These are phyloP conservation scores for Acacia confusa DNA, from an alignment of 306 rosid species.

Conservation along the genomic window DNA sequence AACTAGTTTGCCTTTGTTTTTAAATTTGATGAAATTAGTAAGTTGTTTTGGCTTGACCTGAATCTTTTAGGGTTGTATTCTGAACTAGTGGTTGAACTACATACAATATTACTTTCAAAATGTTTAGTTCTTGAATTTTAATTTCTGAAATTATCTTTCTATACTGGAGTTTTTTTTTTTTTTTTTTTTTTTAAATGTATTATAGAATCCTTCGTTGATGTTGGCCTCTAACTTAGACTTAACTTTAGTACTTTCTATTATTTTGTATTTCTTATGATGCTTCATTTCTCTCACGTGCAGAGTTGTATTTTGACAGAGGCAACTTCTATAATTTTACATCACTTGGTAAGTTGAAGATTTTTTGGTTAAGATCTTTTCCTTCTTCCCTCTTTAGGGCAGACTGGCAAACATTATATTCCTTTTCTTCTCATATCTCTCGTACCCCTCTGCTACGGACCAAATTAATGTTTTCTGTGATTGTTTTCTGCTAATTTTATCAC, in stretches of 20 bases:
- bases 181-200: not conserved
- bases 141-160: not conserved
- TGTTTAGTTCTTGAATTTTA: not conserved
- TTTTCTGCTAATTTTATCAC: too few species aligned
- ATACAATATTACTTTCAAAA: not conserved
- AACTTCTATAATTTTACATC: slow-evolving; percentile 44
- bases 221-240: not conserved
- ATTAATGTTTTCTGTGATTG: too few species aligned
- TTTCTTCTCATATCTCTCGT: not conserved
- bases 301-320: slow-evolving; percentile 39
- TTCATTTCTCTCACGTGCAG: slow-evolving; percentile 19
- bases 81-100: not conserved
- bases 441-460: slow-evolving; percentile 2
- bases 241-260: not conserved
- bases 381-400: not conserved
- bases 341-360: slow-evolving; percentile 32
- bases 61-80: not conserved
- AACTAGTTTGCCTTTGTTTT: not conserved
- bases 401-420: not conserved
- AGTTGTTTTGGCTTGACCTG: not conserved
- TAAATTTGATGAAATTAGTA: not conserved
- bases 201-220: not conserved
- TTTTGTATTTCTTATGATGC: not conserved
- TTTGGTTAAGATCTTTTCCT: not conserved
- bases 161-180: not conserved